Percentiles rank a stretch among this genome's conserved stretches.
Evolutionary conservation across 148 eudicot genomes (phyloP).

Genomic region (Chenopodium berlandieri): DNA sequence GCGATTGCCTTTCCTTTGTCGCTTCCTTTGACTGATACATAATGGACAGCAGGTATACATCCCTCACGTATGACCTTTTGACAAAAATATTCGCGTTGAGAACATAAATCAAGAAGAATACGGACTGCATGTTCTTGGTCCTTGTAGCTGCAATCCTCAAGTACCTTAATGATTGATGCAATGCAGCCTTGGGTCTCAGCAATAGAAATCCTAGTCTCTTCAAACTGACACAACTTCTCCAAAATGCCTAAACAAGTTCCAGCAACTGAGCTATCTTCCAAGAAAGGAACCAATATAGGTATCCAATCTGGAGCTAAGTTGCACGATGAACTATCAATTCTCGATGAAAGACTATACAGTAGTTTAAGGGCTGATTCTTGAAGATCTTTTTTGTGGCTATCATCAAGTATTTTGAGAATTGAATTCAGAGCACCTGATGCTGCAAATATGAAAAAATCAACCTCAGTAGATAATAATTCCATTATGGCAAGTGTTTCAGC

Average conservation of each 20-base stretch:
- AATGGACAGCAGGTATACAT: slow-evolving; percentile 48
- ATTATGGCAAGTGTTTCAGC: slow-evolving; percentile 56
- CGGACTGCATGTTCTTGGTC: slow-evolving; percentile 63
- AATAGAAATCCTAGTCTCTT: slow-evolving; percentile 37
- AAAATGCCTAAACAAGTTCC: slow-evolving; percentile 53
- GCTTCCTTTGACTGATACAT: slow-evolving; percentile 52
- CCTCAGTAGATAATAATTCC: slow-evolving; percentile 44
- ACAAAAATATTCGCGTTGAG: slow-evolving; percentile 49
- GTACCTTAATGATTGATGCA: slow-evolving; percentile 51
- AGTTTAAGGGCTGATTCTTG: slow-evolving; percentile 50
- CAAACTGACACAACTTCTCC: slow-evolving; percentile 44
- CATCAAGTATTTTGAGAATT: slow-evolving; percentile 46
- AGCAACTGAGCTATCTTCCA: slow-evolving; percentile 44
- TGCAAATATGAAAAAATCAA: slow-evolving; percentile 35
- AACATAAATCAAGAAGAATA: slow-evolving; percentile 61
- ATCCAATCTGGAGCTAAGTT: slow-evolving; percentile 42
- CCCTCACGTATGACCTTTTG: slow-evolving; percentile 65
- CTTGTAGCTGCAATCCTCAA: slow-evolving; percentile 44
- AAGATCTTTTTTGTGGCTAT: slow-evolving; percentile 35
- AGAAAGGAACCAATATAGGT: slow-evolving; percentile 53
- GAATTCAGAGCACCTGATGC: slow-evolving; percentile 44
- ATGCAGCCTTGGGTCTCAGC: slow-evolving; percentile 74
- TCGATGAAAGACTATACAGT: slow-evolving; percentile 49
- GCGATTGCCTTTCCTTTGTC: slow-evolving; percentile 58
- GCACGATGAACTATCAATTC: slow-evolving; percentile 23